Evolutionary conservation across 352 stramenopile genomes (phyloP).

Genomic region (Globisporangium recalcitrans): DNA sequence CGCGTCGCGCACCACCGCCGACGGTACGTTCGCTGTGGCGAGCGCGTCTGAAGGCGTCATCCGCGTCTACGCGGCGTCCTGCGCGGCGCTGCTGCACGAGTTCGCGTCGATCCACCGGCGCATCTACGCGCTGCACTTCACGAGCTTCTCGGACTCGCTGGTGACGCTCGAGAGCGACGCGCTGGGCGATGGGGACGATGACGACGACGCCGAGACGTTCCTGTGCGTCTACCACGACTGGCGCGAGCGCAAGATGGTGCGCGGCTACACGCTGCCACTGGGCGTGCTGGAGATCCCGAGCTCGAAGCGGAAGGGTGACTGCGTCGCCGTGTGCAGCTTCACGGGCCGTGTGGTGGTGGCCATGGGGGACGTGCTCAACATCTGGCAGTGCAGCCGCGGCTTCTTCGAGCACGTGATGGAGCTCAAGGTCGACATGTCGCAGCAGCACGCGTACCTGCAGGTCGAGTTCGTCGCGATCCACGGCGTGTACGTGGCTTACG

Average conservation of each 20-base stretch:
- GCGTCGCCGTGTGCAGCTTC: slow-evolving; percentile 79
- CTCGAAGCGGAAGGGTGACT: slow-evolving; percentile 51
- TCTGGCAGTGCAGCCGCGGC: slow-evolving; percentile 80
- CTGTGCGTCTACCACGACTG: slow-evolving; percentile 87
- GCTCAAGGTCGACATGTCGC: slow-evolving; percentile 73
- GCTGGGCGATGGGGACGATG: slow-evolving; percentile 11
- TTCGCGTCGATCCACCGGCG: slow-evolving; percentile 71
- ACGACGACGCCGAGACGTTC: slow-evolving; percentile 66
- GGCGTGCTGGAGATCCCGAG: slow-evolving; percentile 58
- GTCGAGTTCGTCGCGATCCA: slow-evolving; percentile 81
- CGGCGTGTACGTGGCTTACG: slow-evolving; percentile 68
- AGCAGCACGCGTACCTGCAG: slow-evolving; percentile 62
- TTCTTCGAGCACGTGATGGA: slow-evolving; percentile 90
- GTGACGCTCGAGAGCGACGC: slow-evolving; percentile 76
- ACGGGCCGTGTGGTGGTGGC: slow-evolving; percentile 72
- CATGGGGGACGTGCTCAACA: slow-evolving; percentile 72
- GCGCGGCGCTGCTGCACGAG: slow-evolving; percentile 71
- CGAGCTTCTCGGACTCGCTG: slow-evolving; percentile 82
- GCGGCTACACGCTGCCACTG: slow-evolving; percentile 78
- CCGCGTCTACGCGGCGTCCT: slow-evolving; percentile 76
- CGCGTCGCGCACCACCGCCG: slow-evolving; percentile 52
- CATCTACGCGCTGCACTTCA: slow-evolving; percentile 75
- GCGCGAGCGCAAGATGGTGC: slow-evolving; percentile 72
- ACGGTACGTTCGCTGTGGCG: slow-evolving; percentile 75
- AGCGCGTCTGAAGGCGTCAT: slow-evolving; percentile 59